These are phyloP conservation scores for Scolecobasidium constrictum DNA, from an alignment of 2,329 filamentous ascomycete species.

Conservation along the genomic window DNA sequence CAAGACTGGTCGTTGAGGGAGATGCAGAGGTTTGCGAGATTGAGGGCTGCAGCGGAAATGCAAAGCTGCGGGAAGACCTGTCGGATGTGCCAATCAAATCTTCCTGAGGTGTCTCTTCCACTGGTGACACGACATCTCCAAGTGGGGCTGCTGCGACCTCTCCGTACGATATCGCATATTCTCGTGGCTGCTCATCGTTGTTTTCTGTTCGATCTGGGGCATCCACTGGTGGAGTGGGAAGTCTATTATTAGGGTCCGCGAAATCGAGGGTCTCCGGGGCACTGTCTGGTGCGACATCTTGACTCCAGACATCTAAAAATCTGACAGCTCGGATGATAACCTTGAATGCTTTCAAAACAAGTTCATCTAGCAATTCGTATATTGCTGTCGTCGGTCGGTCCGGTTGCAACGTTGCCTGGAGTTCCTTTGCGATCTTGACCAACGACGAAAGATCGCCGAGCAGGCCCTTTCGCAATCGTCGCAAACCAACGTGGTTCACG, in stretches of 20 bases:
- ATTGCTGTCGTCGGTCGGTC: slow-evolving; percentile 31
- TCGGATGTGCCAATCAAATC: not conserved
- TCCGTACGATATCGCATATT: slow-evolving; percentile 2
- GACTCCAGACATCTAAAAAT: slow-evolving; percentile 79
- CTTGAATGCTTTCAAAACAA: slow-evolving; percentile 87
- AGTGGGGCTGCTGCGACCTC: not conserved
- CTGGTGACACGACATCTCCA: slow-evolving; percentile 5
- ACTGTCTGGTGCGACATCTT: slow-evolving; percentile 17
- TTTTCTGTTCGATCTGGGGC: not conserved
- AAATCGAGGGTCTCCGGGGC: slow-evolving; percentile 1
- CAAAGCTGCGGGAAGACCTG: not conserved
- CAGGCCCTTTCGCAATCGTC: slow-evolving; percentile 74
- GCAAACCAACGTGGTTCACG: slow-evolving; percentile 62
- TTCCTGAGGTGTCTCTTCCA: not conserved
- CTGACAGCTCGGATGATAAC: slow-evolving; percentile 84
- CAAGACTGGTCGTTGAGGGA: slow-evolving; percentile 19
- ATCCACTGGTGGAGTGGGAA: slow-evolving; percentile 25
- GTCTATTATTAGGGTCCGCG: slow-evolving; percentile 28
- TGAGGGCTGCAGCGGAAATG: slow-evolving; percentile 1
- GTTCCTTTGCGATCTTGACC: slow-evolving; percentile 75
- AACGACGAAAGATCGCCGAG: slow-evolving; percentile 81
- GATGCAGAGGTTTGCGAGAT: slow-evolving; percentile 21
- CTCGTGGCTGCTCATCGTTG: slow-evolving; percentile 6
- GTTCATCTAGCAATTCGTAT: slow-evolving; percentile 76
- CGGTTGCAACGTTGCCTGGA: slow-evolving; percentile 42